Percentiles rank a stretch among this genome's conserved stretches.
These are phyloP conservation scores for Nakaseomyces nivariensis DNA, from an alignment of 1,139 yeast species.

Conservation along the genomic window DNA sequence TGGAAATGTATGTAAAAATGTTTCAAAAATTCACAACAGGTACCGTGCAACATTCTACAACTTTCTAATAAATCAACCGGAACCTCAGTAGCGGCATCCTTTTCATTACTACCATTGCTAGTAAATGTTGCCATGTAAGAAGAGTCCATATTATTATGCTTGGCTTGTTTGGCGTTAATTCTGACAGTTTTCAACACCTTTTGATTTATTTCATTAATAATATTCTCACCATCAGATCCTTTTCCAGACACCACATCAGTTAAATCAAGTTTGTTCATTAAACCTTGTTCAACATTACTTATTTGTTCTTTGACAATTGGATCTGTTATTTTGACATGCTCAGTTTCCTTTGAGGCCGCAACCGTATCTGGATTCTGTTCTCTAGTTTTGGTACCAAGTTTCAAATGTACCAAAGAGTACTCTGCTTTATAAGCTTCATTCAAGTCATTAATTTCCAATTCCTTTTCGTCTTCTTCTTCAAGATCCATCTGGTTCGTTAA, in stretches of 20 bases:
- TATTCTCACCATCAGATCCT: constrained; percentile 5
- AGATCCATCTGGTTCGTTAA: constrained; percentile 27
- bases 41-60: constrained; percentile 46
- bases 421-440: constrained; percentile 32
- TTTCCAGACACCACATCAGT: constrained; percentile 18
- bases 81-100: constrained; percentile 22
- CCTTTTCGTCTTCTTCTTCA: constrained; percentile 34
- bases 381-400: constrained; percentile 15
- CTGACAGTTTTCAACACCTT: constrained; percentile 41
- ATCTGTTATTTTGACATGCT: constrained; percentile 1
- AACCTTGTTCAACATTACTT: constrained; percentile 31
- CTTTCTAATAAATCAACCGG: constrained; percentile 32
- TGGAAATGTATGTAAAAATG: constrained; percentile 62
- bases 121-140: constrained; percentile 19
- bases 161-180: constrained; percentile 46
- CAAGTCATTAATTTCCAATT: constrained; percentile 49
- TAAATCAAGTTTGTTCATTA: constrained; percentile 19
- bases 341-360: constrained; percentile 13
- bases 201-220: constrained; percentile 18
- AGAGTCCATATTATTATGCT: constrained; percentile 33
- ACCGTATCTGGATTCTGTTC: constrained; percentile 17
- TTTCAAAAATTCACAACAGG: constrained; percentile 58
- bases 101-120: constrained; percentile 15
- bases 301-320: constrained; percentile 38
- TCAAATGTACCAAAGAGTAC: constrained; percentile 50